These are phyloP conservation scores for Helenozyma rhizophorensis DNA, from an alignment of 805 yeast genomes.

Conservation along the genomic window DNA sequence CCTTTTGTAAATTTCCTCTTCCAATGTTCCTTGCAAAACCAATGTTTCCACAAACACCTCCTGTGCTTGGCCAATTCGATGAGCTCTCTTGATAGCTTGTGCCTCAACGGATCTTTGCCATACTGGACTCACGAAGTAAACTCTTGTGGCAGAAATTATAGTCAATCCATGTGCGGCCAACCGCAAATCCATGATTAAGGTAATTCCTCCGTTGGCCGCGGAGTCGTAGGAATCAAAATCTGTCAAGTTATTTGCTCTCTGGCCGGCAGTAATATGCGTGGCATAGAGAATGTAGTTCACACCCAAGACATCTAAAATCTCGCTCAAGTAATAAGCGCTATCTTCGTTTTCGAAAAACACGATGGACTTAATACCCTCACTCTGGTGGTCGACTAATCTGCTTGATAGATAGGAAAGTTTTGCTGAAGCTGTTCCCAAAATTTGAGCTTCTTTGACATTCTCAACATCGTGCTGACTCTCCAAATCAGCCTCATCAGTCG, in stretches of 20 bases:
- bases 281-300: slow-evolving; percentile 61
- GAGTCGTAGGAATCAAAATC: slow-evolving; percentile 42
- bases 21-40: slow-evolving; percentile 57
- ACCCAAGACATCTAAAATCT: slow-evolving; percentile 58
- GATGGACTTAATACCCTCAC: slow-evolving; percentile 45
- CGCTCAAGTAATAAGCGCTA: slow-evolving; percentile 63
- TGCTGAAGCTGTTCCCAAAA: slow-evolving; percentile 61
- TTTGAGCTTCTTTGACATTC: slow-evolving; percentile 24
- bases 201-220: slow-evolving; percentile 40
- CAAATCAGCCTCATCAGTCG: slow-evolving; percentile 19
- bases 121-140: slow-evolving; percentile 67
- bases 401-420: slow-evolving; percentile 59
- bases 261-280: slow-evolving; percentile 47
- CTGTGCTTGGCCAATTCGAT: slow-evolving; percentile 66
- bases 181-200: slow-evolving; percentile 61
- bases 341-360: slow-evolving; percentile 72
- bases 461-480: not conserved
- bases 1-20: slow-evolving; percentile 59
- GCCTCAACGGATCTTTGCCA: slow-evolving; percentile 70
- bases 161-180: slow-evolving; percentile 69
- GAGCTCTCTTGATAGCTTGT: slow-evolving; percentile 74
- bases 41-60: slow-evolving; percentile 68
- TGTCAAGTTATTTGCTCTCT: slow-evolving; percentile 50
- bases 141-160: slow-evolving; percentile 62
- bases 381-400: slow-evolving; percentile 50